Percentiles rank a stretch among this genome's conserved stretches.
phyloP scores from a whole-genome alignment of 495 filamentous ascomycete genomes.

The Achaetomiella virescens region DNA sequence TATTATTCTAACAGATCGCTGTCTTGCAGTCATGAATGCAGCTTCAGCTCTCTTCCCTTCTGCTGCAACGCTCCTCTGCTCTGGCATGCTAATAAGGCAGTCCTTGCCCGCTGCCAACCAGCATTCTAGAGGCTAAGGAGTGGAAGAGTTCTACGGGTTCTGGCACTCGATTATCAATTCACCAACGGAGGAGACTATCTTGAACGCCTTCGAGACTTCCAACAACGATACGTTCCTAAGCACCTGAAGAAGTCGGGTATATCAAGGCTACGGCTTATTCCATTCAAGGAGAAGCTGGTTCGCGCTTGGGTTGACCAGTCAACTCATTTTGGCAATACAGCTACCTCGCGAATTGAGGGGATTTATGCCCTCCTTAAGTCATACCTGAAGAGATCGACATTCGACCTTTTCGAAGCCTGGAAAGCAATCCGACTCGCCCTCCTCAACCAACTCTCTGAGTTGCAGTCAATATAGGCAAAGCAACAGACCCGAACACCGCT shows the following conservation, averaged over 20 bases:
- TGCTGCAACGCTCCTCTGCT: background rate
- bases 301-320: too few species aligned
- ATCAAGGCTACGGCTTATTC: too few species aligned
- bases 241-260: too few species aligned
- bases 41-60: constrained; percentile 1
- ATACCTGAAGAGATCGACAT: background rate
- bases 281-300: too few species aligned
- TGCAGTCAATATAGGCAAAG: too few species aligned
- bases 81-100: background rate
- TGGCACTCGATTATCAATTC: constrained; percentile 1
- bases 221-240: too few species aligned
- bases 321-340: too few species aligned
- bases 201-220: too few species aligned
- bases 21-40: background rate
- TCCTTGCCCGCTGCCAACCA: background rate
- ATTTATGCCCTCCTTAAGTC: too few species aligned
- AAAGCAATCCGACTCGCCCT: background rate
- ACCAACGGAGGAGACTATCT: too few species aligned
- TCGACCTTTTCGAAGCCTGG: background rate
- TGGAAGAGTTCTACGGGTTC: background rate
- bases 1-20: background rate
- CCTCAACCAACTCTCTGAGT: background rate
- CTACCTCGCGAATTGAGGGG: too few species aligned
- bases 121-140: background rate
- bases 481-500: too few species aligned